Evolutionary conservation across 352 stramenopile genomes (phyloP).

Genomic region (Nothophytophthora sp.): DNA sequence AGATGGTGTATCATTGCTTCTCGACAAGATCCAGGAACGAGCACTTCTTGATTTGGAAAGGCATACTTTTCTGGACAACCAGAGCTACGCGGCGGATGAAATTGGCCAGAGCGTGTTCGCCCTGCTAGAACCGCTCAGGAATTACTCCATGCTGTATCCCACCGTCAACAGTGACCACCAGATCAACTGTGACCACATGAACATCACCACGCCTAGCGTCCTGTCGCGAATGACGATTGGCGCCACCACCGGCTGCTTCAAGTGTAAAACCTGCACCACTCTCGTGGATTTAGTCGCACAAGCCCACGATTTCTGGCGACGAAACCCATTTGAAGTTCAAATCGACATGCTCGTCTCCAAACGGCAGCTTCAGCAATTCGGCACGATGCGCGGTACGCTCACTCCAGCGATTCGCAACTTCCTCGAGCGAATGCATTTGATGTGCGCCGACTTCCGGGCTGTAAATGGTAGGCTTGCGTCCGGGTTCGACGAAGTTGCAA

Average conservation of each 20-base stretch:
- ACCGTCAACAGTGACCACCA: slow-evolving; percentile 30
- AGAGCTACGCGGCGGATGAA: slow-evolving; percentile 33
- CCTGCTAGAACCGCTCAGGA: slow-evolving; percentile 33
- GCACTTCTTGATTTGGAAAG: slow-evolving; percentile 18
- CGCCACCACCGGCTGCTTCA: slow-evolving; percentile 56
- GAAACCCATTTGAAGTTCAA: slow-evolving; percentile 47
- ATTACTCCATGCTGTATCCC: slow-evolving; percentile 50
- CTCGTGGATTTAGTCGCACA: slow-evolving; percentile 33
- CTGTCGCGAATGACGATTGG: slow-evolving; percentile 58
- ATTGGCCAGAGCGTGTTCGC: slow-evolving; percentile 44
- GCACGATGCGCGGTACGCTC: slow-evolving; percentile 17
- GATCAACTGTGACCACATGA: slow-evolving; percentile 42
- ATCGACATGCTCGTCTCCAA: slow-evolving; percentile 54
- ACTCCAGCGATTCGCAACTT: slow-evolving; percentile 32
- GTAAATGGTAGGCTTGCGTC: slow-evolving; percentile 9
- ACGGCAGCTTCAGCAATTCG: slow-evolving; percentile 45
- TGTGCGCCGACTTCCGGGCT: slow-evolving; percentile 15
- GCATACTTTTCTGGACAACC: slow-evolving; percentile 51
- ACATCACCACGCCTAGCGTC: slow-evolving; percentile 44
- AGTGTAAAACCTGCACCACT: slow-evolving; percentile 53
- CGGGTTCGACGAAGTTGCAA: slow-evolving; percentile 26
- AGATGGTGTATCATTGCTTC: slow-evolving; percentile 2
- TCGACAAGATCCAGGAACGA: slow-evolving; percentile 31
- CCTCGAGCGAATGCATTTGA: slow-evolving; percentile 27
- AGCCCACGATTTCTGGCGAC: slow-evolving; percentile 40